Evolutionary conservation across 805 yeast genomes (phyloP).

Genomic region (Teunomyces pallodes): DNA sequence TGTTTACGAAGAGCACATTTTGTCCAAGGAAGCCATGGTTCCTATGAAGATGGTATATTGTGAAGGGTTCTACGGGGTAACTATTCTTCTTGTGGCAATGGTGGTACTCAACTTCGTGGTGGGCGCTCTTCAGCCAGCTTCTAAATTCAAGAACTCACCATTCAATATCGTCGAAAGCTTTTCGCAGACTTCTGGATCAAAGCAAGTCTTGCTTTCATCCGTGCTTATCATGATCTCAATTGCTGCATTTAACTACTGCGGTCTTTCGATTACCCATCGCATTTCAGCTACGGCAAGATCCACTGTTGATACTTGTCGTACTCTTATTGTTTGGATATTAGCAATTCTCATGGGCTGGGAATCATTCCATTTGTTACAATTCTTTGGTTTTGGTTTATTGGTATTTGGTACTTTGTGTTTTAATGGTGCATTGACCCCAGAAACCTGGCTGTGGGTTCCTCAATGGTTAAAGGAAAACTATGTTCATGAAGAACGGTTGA

Average conservation of each 20-base stretch:
- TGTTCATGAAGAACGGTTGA: neutral
- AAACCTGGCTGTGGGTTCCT: slow-evolving; percentile 48
- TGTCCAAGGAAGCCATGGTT: slow-evolving; percentile 49
- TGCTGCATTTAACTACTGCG: slow-evolving; percentile 69
- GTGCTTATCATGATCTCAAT: slow-evolving; percentile 69
- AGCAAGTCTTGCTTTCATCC: slow-evolving; percentile 50
- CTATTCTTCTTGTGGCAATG: slow-evolving; percentile 45
- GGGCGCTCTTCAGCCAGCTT: slow-evolving; percentile 30
- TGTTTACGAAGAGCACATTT: slow-evolving; percentile 71
- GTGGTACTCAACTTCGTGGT: slow-evolving; percentile 39
- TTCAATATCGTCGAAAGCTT: slow-evolving; percentile 57
- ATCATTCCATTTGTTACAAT: slow-evolving; percentile 57
- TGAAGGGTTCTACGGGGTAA: slow-evolving; percentile 69
- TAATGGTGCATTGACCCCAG: slow-evolving; percentile 64
- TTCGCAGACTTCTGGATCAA: slow-evolving; percentile 44
- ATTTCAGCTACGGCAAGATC: slow-evolving; percentile 76
- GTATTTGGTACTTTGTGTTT: slow-evolving; percentile 73
- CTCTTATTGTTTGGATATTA: slow-evolving; percentile 70
- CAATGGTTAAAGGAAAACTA: slow-evolving; percentile 30
- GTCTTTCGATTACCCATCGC: slow-evolving; percentile 62
- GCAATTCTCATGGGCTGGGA: slow-evolving; percentile 78
- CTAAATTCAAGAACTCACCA: slow-evolving; percentile 43
- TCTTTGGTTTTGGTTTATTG: slow-evolving; percentile 58
- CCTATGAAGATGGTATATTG: slow-evolving; percentile 69
- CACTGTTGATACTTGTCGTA: slow-evolving; percentile 75